A percentile compares a stretch with the other conserved stretches of the same genome.
Conservation (phyloP, 179 eudicot species). For the Beta corolliflora region DNA sequence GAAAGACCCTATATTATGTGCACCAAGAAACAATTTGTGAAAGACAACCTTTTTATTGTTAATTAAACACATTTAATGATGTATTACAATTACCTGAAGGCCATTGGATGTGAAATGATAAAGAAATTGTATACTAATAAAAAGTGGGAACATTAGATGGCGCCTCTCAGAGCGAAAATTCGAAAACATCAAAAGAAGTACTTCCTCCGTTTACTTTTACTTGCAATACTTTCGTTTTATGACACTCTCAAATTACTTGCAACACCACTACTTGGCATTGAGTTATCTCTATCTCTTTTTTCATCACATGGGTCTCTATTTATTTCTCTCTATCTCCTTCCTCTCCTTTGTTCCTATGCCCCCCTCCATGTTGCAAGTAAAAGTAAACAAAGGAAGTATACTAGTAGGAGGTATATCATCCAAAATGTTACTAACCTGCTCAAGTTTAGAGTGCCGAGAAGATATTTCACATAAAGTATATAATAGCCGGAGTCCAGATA, state of each 20-base stretch:
- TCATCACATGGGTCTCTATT: too few relatives aligned
- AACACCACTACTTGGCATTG: too few relatives aligned
- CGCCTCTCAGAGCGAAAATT: not conserved
- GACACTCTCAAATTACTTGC: too few relatives aligned
- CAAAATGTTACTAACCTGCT: conserved; percentile 55
- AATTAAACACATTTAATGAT: not conserved
- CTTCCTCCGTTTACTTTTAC: too few relatives aligned
- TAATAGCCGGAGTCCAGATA: conserved; percentile 72
- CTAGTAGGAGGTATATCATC: not conserved
- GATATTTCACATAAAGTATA: conserved; percentile 80
- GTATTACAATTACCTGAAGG: too few relatives aligned
- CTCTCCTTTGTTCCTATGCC: too few relatives aligned
- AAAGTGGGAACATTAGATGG: not conserved
- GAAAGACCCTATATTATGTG: not conserved
- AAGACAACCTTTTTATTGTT: not conserved
- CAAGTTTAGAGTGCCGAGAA: conserved; percentile 75
- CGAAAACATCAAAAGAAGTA: too few relatives aligned
- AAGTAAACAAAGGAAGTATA: not conserved
- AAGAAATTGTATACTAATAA: not conserved
- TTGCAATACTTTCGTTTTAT: too few relatives aligned
- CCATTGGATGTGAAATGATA: not conserved
- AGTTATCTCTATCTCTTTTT: too few relatives aligned
- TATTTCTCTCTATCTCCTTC: too few relatives aligned
- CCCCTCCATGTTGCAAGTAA: too few relatives aligned
- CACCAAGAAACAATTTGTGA: not conserved